phyloP scores from a whole-genome alignment of 2,329 filamentous ascomycete genomes.

The Trichophyton verrucosum region DNA sequence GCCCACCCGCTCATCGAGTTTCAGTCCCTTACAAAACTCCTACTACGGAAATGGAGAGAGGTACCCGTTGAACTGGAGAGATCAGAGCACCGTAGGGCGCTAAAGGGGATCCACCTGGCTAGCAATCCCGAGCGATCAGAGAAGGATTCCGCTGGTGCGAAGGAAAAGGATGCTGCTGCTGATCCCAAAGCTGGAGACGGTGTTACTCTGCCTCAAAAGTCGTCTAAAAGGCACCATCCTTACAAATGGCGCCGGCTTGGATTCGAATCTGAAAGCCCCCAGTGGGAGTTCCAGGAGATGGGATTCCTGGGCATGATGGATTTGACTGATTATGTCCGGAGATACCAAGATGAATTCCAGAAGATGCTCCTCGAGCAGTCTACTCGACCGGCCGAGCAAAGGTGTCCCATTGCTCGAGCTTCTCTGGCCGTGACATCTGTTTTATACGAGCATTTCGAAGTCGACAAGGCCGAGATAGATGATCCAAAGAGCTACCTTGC shows the following conservation, averaged over 20 bases:
- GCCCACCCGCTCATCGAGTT: constrained; percentile 87
- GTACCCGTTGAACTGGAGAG: constrained; percentile 74
- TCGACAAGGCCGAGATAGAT: constrained; percentile 70
- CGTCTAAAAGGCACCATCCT: constrained; percentile 63
- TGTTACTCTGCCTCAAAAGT: constrained; percentile 30
- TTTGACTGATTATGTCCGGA: constrained; percentile 81
- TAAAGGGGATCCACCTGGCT: constrained; percentile 74
- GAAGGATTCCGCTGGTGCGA: constrained; percentile 10
- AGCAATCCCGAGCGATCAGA: constrained; percentile 56
- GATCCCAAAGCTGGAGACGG: constrained; percentile 25
- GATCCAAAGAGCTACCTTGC: constrained; percentile 64
- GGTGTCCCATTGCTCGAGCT: constrained; percentile 77
- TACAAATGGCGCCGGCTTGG: constrained; percentile 89
- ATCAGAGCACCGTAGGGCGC: constrained; percentile 71
- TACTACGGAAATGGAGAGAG: constrained; percentile 79
- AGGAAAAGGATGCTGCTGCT: constrained; percentile 16
- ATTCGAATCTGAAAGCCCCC: constrained; percentile 81
- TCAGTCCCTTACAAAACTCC: constrained; percentile 75
- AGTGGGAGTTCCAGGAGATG: constrained; percentile 68
- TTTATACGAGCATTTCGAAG: constrained; percentile 89
- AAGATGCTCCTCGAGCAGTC: constrained; percentile 86
- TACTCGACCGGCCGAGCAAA: constrained; percentile 53
- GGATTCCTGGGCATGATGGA: constrained; percentile 98
- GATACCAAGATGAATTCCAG: constrained; percentile 83
- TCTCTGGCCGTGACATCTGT: constrained; percentile 79